phyloP scores from a whole-genome alignment of 331 rosid genomes.

The Acacia pycnantha region DNA sequence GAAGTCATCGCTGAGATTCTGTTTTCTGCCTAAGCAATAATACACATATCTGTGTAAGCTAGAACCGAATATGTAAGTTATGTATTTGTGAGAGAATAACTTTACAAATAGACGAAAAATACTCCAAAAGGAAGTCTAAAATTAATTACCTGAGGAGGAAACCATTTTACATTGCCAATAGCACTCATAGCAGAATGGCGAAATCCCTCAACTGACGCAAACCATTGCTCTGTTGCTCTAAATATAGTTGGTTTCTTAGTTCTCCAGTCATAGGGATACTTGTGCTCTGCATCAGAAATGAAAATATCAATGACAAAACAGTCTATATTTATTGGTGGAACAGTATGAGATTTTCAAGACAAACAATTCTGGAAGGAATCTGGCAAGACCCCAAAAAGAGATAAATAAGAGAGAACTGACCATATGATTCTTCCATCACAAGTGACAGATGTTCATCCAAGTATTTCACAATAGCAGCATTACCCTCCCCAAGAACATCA shows the following conservation, averaged over 20 bases:
- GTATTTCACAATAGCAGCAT: constrained; percentile 73
- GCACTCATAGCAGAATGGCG: constrained; percentile 80
- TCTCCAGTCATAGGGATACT: constrained; percentile 99
- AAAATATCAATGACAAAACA: constrained; percentile 18
- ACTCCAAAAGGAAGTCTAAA: constrained; percentile 21
- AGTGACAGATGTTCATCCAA: constrained; percentile 76
- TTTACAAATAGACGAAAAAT: constrained; percentile 18
- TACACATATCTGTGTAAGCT: constrained; percentile 27
- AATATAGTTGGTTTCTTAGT: constrained; percentile 94
- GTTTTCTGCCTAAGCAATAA: constrained; percentile 77
- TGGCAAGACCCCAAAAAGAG: neutral
- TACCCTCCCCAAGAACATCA: constrained; percentile 93
- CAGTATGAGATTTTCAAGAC: neutral
- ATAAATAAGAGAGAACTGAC: constrained; percentile 41
- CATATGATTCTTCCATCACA: constrained; percentile 87
- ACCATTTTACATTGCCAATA: constrained; percentile 81
- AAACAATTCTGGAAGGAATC: neutral
- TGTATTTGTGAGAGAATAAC: constrained; percentile 11
- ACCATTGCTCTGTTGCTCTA: constrained; percentile 99
- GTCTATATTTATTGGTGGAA: constrained; percentile 20
- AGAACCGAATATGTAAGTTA: constrained; percentile 10
- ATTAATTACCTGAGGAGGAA: constrained; percentile 84
- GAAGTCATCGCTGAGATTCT: constrained; percentile 95
- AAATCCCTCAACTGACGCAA: constrained; percentile 99
- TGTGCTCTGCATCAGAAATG: constrained; percentile 69